These are phyloP conservation scores for Phytomonas francai DNA, from an alignment of 208 protist genomes.

Conservation along the genomic window DNA sequence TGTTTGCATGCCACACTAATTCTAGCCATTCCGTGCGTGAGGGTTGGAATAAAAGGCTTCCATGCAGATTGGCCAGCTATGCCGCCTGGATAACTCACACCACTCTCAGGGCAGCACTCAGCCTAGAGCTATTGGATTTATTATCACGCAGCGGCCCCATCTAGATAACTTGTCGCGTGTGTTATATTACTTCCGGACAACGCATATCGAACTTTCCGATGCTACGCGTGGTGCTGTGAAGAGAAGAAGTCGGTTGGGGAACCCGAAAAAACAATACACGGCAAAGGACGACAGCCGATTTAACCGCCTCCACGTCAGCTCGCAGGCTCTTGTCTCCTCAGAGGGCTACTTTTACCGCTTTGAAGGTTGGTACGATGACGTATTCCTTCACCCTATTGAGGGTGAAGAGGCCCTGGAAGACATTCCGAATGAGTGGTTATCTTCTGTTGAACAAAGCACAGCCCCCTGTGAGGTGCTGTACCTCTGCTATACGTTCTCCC, in stretches of 20 bases:
- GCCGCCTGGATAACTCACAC: neutral
- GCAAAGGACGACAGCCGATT: conserved; percentile 12
- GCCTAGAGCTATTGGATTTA: neutral
- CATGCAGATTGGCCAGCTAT: neutral
- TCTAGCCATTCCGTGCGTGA: neutral
- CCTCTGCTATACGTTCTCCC: conserved; percentile 50
- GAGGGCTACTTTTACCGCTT: conserved; percentile 59
- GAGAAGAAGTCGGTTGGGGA: conserved; percentile 13
- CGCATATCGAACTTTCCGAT: conserved; percentile 27
- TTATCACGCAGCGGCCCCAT: conserved; percentile 26
- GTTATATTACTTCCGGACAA: conserved; percentile 47
- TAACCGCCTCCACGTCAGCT: conserved; percentile 19
- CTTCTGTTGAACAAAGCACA: conserved; percentile 44
- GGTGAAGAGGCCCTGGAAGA: neutral
- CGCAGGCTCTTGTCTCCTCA: conserved; percentile 25
- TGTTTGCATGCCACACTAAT: neutral
- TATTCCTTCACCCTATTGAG: conserved; percentile 1
- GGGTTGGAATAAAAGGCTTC: neutral
- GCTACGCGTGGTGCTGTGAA: conserved; percentile 9
- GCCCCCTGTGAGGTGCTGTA: conserved; percentile 56
- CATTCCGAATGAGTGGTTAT: conserved; percentile 39
- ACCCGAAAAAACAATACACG: conserved; percentile 14
- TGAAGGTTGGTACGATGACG: conserved; percentile 63
- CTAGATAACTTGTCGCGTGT: conserved; percentile 28
- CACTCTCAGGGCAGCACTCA: neutral